phyloP scores from a whole-genome alignment of 768 basidiomycete genomes.

The Naganishia vaughanmartiniae region DNA sequence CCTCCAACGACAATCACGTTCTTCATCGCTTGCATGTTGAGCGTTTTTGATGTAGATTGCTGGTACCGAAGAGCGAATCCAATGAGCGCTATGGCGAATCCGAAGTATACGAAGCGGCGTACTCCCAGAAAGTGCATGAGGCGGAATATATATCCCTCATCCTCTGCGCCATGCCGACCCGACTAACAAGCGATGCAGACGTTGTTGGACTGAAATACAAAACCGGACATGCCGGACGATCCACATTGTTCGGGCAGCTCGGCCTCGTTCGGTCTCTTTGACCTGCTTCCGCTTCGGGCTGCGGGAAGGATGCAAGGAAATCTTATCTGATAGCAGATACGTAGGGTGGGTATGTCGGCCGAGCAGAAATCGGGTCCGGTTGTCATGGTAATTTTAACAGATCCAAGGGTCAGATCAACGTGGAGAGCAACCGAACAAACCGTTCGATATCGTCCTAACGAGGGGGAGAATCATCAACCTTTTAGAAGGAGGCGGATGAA shows the following conservation, averaged over 20 bases:
- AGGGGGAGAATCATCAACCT: no score
- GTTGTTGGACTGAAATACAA: no score
- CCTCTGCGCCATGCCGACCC: not conserved
- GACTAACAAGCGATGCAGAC: no score
- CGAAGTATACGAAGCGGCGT: not conserved
- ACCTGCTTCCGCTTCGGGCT: no score
- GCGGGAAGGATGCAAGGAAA: not conserved
- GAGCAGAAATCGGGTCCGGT: no score
- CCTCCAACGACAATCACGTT: slow-evolving; percentile 33
- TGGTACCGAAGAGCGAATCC: not conserved
- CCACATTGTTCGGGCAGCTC: not conserved
- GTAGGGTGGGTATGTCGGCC: no score
- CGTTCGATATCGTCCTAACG: no score
- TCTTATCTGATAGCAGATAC: slow-evolving; percentile 1
- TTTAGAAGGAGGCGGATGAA: no score
- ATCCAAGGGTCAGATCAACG: no score
- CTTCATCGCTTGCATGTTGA: slow-evolving; percentile 17
- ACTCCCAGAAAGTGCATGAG: not conserved
- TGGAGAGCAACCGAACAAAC: no score
- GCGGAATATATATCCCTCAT: not conserved
- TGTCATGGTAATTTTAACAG: no score
- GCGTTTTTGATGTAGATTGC: not conserved
- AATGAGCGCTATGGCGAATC: not conserved
- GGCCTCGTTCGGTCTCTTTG: no score
- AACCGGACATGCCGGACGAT: slow-evolving; percentile 18